These are phyloP conservation scores for Picea abies DNA, from an alignment of 83 land plant genomes.

Conservation along the genomic window DNA sequence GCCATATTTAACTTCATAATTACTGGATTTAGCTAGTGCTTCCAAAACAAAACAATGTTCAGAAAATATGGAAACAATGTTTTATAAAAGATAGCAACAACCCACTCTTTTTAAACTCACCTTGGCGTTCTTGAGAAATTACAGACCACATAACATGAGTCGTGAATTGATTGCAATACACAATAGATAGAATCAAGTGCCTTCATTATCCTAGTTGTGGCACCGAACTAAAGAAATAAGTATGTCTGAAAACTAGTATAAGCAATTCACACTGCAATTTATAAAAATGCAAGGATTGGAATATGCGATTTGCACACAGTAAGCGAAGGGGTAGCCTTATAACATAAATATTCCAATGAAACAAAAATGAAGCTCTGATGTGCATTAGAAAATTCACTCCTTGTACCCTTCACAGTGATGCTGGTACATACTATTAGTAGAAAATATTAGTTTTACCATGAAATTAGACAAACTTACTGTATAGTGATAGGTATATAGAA, in stretches of 20 bases:
- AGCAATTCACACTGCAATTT: not conserved
- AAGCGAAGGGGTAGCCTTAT: constrained; percentile 6
- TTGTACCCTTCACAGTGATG: not conserved
- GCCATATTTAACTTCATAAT: not conserved
- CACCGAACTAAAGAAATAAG: not conserved
- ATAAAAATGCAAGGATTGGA: not conserved
- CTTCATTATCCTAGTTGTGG: not conserved
- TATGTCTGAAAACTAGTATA: not conserved
- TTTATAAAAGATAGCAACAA: not conserved
- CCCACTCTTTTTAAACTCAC: no score
- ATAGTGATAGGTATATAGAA: not conserved
- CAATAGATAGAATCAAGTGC: not conserved
- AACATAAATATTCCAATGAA: not conserved
- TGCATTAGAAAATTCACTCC: constrained; percentile 6
- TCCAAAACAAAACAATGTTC: no score
- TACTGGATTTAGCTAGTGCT: not conserved
- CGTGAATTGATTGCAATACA: not conserved
- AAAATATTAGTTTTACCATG: not conserved
- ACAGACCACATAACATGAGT: not conserved
- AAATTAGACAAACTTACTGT: not conserved
- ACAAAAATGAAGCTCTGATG: not conserved
- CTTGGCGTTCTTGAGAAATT: no score
- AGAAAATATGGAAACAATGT: not conserved
- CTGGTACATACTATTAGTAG: not conserved
- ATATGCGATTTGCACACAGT: not conserved